These are phyloP conservation scores for Suillus variegatus DNA, from an alignment of 768 basidiomycete species.

Conservation along the genomic window DNA sequence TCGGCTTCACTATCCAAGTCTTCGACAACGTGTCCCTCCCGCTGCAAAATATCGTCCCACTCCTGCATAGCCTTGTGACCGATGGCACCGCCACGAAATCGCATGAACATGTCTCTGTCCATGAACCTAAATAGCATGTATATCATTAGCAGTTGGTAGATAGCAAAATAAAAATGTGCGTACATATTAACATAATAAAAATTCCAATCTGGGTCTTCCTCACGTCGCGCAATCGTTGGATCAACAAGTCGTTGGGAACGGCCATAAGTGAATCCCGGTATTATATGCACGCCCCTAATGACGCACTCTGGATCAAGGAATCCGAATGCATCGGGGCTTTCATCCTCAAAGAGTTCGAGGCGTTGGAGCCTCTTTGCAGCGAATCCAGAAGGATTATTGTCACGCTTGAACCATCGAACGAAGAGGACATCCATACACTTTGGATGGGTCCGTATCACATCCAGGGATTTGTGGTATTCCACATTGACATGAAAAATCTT, in stretches of 20 bases:
- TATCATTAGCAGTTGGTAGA: background rate
- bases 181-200: slow-evolving; percentile 36
- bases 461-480: background rate
- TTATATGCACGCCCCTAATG: slow-evolving; percentile 41
- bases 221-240: slow-evolving; percentile 6
- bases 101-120: slow-evolving; percentile 35
- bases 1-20: background rate
- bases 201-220: slow-evolving; percentile 28
- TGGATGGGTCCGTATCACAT: background rate
- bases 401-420: slow-evolving; percentile 39
- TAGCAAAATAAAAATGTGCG: slow-evolving; percentile 2
- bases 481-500: slow-evolving; percentile 29
- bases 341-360: slow-evolving; percentile 38
- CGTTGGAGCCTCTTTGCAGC: slow-evolving; percentile 31
- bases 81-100: slow-evolving; percentile 27
- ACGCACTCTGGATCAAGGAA: slow-evolving; percentile 47
- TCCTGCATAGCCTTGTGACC: slow-evolving; percentile 26
- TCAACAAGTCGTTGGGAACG: slow-evolving; percentile 11
- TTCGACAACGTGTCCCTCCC: background rate
- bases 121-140: slow-evolving; percentile 31
- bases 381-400: slow-evolving; percentile 30
- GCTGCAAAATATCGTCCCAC: slow-evolving; percentile 10
- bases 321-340: slow-evolving; percentile 36
- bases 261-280: slow-evolving; percentile 39
- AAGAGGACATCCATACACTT: slow-evolving; percentile 42